phyloP scores from a whole-genome alignment of 176 grass and related monocot genomes.

The Ensete glaucum region DNA sequence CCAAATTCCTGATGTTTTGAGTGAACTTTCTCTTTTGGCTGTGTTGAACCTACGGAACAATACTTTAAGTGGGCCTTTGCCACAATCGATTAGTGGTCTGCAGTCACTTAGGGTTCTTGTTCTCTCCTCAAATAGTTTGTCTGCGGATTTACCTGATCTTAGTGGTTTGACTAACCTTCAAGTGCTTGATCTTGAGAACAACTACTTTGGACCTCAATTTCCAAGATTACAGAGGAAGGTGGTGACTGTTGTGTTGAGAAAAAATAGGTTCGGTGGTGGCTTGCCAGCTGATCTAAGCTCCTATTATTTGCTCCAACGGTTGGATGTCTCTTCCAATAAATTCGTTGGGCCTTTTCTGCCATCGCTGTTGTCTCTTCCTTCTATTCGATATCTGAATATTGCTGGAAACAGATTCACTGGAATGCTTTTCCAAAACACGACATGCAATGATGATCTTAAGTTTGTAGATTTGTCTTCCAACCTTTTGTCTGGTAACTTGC shows the following conservation, averaged over 20 bases:
- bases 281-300: conserved; percentile 35
- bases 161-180: conserved; percentile 42
- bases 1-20: conserved; percentile 39
- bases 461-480: conserved; percentile 74
- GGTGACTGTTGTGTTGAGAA: conserved; percentile 50
- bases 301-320: conserved; percentile 49
- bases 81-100: conserved; percentile 35
- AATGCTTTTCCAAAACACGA: conserved; percentile 42
- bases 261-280: conserved; percentile 51
- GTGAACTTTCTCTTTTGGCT: conserved; percentile 36
- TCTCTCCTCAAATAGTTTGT: conserved; percentile 64
- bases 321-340: conserved; percentile 74
- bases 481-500: conserved; percentile 52
- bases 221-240: conserved; percentile 56
- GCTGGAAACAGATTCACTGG: conserved; percentile 76
- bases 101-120: conserved; percentile 51
- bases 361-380: conserved; percentile 62
- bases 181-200: conserved; percentile 53
- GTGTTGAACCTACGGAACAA: conserved; percentile 79
- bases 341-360: conserved; percentile 64
- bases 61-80: conserved; percentile 41
- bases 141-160: conserved; percentile 67
- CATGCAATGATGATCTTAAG: conserved; percentile 53
- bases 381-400: conserved; percentile 59
- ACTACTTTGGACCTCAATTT: conserved; percentile 64